Percentiles rank a stretch among this genome's conserved stretches.
These are phyloP conservation scores for Quercus robur DNA, from an alignment of 306 rosid species.

Conservation along the genomic window DNA sequence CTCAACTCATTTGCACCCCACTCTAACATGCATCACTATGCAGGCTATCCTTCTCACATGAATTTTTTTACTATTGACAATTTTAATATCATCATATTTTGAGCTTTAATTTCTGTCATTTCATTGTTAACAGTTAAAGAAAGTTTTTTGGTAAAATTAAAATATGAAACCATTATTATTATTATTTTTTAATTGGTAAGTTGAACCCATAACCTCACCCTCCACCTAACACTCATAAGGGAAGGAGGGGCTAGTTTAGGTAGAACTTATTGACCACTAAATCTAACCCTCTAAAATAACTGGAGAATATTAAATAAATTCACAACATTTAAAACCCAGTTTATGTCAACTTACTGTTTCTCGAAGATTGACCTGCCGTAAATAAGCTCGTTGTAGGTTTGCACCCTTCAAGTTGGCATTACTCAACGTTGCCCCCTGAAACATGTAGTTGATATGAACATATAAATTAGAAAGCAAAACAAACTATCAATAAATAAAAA, in stretches of 20 bases:
- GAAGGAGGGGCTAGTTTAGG: no score
- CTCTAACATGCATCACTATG: no score
- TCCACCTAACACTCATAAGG: no score
- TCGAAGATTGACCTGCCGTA: conserved; percentile 73
- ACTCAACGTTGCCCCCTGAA: conserved; percentile 81
- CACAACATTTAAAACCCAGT: not conserved
- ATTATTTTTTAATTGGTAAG: no score
- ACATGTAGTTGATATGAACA: conserved; percentile 16
- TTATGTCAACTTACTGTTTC: conserved; percentile 57
- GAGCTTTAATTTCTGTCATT: no score
- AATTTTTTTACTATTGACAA: no score
- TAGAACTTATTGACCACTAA: not conserved
- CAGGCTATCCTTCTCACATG: no score
- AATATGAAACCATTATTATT: not conserved
- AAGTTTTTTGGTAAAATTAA: no score
- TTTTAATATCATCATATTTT: no score
- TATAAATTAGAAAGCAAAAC: not conserved
- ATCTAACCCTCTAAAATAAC: not conserved
- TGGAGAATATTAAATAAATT: not conserved
- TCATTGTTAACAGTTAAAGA: no score
- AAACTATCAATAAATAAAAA: not conserved
- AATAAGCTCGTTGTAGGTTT: conserved; percentile 89
- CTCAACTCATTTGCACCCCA: no score
- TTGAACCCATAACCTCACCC: no score
- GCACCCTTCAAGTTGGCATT: conserved; percentile 81